Percentiles rank a stretch among this genome's conserved stretches.
These are phyloP conservation scores for Hymenoscyphus scutula DNA, from an alignment of 2,329 filamentous ascomycete genomes.

Conservation along the genomic window DNA sequence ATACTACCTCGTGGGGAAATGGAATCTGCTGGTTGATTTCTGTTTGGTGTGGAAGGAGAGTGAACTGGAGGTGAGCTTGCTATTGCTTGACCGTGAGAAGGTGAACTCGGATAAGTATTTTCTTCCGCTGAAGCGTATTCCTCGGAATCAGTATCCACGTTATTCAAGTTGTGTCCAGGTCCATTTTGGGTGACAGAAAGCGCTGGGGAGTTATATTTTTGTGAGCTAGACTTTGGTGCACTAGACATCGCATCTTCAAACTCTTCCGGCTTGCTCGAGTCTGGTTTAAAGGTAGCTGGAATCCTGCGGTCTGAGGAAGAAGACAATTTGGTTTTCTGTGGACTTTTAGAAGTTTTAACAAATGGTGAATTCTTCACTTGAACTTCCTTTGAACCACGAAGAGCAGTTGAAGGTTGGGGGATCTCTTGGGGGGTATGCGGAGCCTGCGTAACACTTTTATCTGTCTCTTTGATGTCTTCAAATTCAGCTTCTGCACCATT, in stretches of 20 bases:
- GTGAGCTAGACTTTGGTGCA: neutral
- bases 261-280: neutral
- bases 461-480: constrained; percentile 8
- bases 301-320: neutral
- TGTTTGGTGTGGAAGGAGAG: neutral
- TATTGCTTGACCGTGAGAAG: neutral
- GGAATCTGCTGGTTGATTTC: neutral
- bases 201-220: neutral
- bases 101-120: neutral
- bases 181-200: neutral
- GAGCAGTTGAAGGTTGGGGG: constrained; percentile 24
- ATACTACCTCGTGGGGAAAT: neutral
- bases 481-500: too few species aligned
- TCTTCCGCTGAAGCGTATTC: neutral
- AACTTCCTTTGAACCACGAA: constrained; percentile 14
- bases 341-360: neutral
- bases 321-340: neutral
- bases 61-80: neutral
- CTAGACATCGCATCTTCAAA: neutral
- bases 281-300: neutral
- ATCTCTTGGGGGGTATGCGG: constrained; percentile 14
- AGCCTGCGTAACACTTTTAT: constrained; percentile 3
- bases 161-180: neutral
- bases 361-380: constrained; percentile 32
- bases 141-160: neutral